Base-by-base conservation (phyloP, 352 stramenopile species). In the Saprolegnia diclina region DNA sequence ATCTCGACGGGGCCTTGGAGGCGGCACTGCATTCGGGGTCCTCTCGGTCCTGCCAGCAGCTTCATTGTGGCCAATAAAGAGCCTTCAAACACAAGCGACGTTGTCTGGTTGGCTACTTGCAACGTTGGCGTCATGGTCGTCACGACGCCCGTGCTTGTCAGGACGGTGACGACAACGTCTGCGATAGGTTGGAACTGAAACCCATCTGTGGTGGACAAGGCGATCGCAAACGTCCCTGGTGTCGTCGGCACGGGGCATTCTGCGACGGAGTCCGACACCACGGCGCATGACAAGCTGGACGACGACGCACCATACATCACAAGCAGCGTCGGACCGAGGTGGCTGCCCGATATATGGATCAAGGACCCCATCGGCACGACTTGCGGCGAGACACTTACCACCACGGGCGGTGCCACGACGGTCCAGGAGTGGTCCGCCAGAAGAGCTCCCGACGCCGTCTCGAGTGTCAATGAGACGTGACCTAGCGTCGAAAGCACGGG, bases 171-270 rank as follows among this genome's bases (percentile, higher is more conserved):
- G 29, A 35, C 29, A 35, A 35, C 29, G 29, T 35, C 29, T 9
- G 16, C 52, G 35, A 59, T 59, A 3, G 24, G 52, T 59, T 59
- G 18, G 7, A 53, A 69, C 14, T 69, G 24, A 18, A 19, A 18
- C 6, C 45, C 45, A 45, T 21, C 45, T 19, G 42, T 69, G 4
- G 45, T 61, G 13, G 63, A 69, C 19, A 69, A 37, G 10, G 21
- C 63, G 14, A 69, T 37, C 10, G 16, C 11, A 10, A 9, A 62
- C 24, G 13, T 5, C 13, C 52, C 44, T 16, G 29, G 7, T 11
- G 0, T 18, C 13, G 18, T 6, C 29, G 46, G 63, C 11, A 32
- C 53, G 19, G 48, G 48, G 38, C 63, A 69, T 5, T 18, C 16
- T 14, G 63, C 63, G 7, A 46, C 6, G 13, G 32, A 22, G 14